Evolutionary conservation across 495 filamentous ascomycete species (phyloP).

Genomic region (Aspergillus incahuasiensis): DNA sequence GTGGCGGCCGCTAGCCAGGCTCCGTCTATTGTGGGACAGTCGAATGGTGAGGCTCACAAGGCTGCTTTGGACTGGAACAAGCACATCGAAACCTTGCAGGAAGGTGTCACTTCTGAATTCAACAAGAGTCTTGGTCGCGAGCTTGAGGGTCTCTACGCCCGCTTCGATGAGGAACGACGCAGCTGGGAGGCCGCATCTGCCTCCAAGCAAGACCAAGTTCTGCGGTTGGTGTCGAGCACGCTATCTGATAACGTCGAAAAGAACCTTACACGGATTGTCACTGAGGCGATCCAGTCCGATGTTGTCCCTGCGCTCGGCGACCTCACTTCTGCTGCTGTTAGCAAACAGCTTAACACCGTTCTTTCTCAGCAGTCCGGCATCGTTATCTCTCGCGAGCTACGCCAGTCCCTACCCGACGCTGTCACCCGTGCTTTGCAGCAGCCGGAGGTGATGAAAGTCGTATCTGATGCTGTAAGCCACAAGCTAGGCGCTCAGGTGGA

Average conservation of each 20-base stretch:
- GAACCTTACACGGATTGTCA: slow-evolving; percentile 66
- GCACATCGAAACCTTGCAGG: slow-evolving; percentile 54
- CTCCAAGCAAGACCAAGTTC: slow-evolving; percentile 71
- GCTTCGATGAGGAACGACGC: slow-evolving; percentile 61
- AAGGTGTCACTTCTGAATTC: slow-evolving; percentile 51
- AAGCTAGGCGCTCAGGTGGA: slow-evolving; percentile 65
- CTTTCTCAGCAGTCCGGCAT: slow-evolving; percentile 46
- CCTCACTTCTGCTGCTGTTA: slow-evolving; percentile 48
- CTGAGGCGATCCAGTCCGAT: slow-evolving; percentile 56
- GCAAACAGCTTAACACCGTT: slow-evolving; percentile 55
- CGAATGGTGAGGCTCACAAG: slow-evolving; percentile 16
- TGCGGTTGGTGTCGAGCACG: slow-evolving; percentile 82
- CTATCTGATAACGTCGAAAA: slow-evolving; percentile 87
- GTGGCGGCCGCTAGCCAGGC: slow-evolving; percentile 2
- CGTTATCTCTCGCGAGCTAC: slow-evolving; percentile 51
- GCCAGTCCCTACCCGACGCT: slow-evolving; percentile 49
- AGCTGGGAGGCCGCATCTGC: slow-evolving; percentile 59
- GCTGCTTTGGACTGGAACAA: slow-evolving; percentile 33
- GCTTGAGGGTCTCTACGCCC: slow-evolving; percentile 54
- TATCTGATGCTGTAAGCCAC: slow-evolving; percentile 66
- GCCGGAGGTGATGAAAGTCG: slow-evolving; percentile 59
- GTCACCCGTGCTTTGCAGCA: slow-evolving; percentile 61
- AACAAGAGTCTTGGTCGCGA: slow-evolving; percentile 52
- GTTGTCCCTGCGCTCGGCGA: slow-evolving; percentile 57
- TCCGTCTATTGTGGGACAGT: slow-evolving; percentile 11